A percentile compares a stretch with the other conserved stretches of the same genome.
Conservation (phyloP, 208 protist species). For the Leishmania turanica region DNA sequence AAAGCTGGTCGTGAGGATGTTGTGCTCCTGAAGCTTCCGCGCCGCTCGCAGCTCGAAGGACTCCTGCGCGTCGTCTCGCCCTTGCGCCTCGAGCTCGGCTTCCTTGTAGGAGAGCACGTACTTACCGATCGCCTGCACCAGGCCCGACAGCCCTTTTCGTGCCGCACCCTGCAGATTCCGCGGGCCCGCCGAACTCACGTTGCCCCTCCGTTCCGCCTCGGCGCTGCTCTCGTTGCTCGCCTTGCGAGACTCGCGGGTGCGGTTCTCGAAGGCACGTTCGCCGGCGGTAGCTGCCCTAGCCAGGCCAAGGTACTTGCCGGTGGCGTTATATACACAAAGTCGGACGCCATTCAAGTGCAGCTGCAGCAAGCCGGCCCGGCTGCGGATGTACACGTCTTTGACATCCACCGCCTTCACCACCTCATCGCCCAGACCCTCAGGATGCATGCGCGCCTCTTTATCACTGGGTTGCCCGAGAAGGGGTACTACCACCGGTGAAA, state of each 20-base stretch:
- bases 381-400: constrained; percentile 56
- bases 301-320: constrained; percentile 75
- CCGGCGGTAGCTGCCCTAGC: constrained; percentile 13
- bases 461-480: constrained; percentile 2
- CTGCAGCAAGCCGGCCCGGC: constrained; percentile 56
- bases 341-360: constrained; percentile 88
- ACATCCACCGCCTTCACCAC: constrained; percentile 65
- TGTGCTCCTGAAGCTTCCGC: constrained; percentile 47
- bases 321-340: constrained; percentile 84
- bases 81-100: constrained; percentile 28
- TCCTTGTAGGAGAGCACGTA: constrained; percentile 17
- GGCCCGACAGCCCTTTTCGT: background rate
- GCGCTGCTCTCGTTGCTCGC: constrained; percentile 1
- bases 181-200: background rate
- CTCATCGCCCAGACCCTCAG: constrained; percentile 34
- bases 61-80: constrained; percentile 14
- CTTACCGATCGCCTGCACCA: constrained; percentile 9
- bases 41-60: constrained; percentile 37
- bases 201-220: background rate
- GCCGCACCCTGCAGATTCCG: background rate
- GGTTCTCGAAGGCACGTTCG: background rate
- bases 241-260: background rate
- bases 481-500: constrained; percentile 10
- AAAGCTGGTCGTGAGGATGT: constrained; percentile 42
- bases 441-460: constrained; percentile 12